Base-by-base conservation (phyloP, 2,329 filamentous ascomycete species). In the Diaporthe helianthi region DNA sequence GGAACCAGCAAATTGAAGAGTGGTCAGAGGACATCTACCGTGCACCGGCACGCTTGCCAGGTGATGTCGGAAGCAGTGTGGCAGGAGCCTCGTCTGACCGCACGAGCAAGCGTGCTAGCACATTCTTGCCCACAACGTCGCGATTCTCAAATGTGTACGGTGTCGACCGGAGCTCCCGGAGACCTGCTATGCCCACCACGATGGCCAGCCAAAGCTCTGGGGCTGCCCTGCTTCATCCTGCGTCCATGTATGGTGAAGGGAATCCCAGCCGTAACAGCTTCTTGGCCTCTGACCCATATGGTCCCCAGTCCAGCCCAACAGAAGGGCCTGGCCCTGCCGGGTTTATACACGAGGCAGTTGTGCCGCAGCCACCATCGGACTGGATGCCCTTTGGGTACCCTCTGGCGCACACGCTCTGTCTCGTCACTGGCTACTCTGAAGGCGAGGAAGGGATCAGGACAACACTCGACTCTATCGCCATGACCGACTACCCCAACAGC, bases 1-100 rank as follows among this genome's bases (percentile, higher is more conserved):
- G 96, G 70, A 92, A 94, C 74, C 90, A 92, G 74, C 94, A 98
- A 81, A 99, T 99, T 73, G 96, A 99, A 79, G 95, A 98, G 76
- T 99, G 96, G 96, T 92, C 91, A 17, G 93, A 98, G 73, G 96
- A 99, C 77, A 99, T 99, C 75, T 98, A 99, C 80, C 92, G 94
- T 52, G 92, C 95, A 4, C 93, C 94, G 29, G 90, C 92, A 67
- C 92, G 94, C 73, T 85, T 98, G 72, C 87, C 91, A 4, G 96
- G 89, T 22, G 89, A 97, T 75, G 83, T 91, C 51, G 87, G 88
- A 69, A 91, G 88, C 76, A 90, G 87, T 61, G 86, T 89, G 70
- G 80, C 81, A 22, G 85, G 85, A 13, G 81, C 83, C 63, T 89
- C 87, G 47, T 84, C 86, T 17, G 93, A 95, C 72, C 87, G 92